Base-by-base conservation (phyloP, 192 early-diverging fungal genomes). In the Thoreauomyces humboldtii region DNA sequence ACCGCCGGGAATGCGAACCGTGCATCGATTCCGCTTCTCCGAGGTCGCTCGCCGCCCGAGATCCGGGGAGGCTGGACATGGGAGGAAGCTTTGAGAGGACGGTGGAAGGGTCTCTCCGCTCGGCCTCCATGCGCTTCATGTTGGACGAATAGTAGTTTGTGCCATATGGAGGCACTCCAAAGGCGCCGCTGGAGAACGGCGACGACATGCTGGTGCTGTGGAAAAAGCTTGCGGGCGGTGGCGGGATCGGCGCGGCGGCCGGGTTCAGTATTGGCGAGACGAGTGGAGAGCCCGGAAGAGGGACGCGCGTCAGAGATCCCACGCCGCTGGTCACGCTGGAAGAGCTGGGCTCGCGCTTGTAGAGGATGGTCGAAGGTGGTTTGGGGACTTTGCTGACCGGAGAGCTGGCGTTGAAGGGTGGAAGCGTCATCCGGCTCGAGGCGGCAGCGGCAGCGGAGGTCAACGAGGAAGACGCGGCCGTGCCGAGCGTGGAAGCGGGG, bases 361-460 rank as follows among this genome's bases (percentile, higher is more conserved):
- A 66, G 19, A 22, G 7, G 22, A 24, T 15, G 22, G 43, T 25
- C 1, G 64, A 22, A 7, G 64, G 64, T 19, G 64, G 64, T 28
- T 66, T 66, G 7, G 64, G 64, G 5, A 66, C 41, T 44, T 66
- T 66, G 53, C 64, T 66, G 9, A 66, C 64, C 19, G 64, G 64
- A 12, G 64, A 66, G 31, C 54, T 66, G n/a, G 64, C 64, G 44
- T 57, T 66, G 43, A 57, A 57, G 0, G 43, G 54, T 35, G 64
- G 53, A 21, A 66, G 32, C 1, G 47, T 53, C 51, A 64, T 51
- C 35, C 64, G 21, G 28, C 19, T 38, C 6, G 17, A 31, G 0
- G 25, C 11, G 15, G 28, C 32, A 9, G 31, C 12, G 12, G 51
- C 52, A 1, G 34, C 24, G 4, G 33, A 28, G 7, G 61, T 22